Evolutionary conservation across 805 yeast species (phyloP), one percentile per base, ranked within the genome.

Genomic region (Kazachstania martiniae): DNA sequence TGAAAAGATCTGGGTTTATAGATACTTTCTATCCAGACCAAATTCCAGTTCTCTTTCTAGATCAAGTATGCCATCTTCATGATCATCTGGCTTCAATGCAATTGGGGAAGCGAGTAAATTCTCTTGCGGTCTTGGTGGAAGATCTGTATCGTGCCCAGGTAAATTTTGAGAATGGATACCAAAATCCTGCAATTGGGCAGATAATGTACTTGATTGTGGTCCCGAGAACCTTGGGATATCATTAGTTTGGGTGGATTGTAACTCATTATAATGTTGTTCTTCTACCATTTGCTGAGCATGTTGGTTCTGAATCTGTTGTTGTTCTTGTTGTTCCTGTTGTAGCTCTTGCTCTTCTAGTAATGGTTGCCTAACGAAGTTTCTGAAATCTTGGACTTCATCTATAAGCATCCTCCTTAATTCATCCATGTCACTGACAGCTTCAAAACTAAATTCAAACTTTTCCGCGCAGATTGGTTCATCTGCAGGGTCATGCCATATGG

Each of bases 401-500:
- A 82, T 58, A 25, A 87, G 82, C 74, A 85, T 73, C 42, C 71
- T 65, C 46, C 71, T 76, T 82, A 87, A 78, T 8, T 69, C 61
- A 9, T 72, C 79, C 51, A 84, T 66, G 42, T 85, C 95, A 43
- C 83, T 84, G 12, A 78, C 79, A 12, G 71, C 77, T 62, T 87
- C 96, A 55, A 87, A 87, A 5, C 82, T 66, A 53, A 87, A 87
- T 50, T 87, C 94, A 54, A 87, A 87, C 46, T 81, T 80, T 2
- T 72, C 66, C 28, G 74, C 72, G 53, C 95, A 85, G 30, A 69
- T 77, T 6, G 87, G 87, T 58, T 91, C 97, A 53, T 91, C 97
- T 19, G 72, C 70, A 5, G 95, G 91, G 56, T 86, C 95, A 52
- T 85, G 96, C 87, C 95, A 91, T 21, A 82, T 71, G 29, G 76